Percentiles rank a stretch among this genome's conserved stretches.
phyloP scores from a whole-genome alignment of 2,329 filamentous ascomycete species.

The Trichoderma breve region DNA sequence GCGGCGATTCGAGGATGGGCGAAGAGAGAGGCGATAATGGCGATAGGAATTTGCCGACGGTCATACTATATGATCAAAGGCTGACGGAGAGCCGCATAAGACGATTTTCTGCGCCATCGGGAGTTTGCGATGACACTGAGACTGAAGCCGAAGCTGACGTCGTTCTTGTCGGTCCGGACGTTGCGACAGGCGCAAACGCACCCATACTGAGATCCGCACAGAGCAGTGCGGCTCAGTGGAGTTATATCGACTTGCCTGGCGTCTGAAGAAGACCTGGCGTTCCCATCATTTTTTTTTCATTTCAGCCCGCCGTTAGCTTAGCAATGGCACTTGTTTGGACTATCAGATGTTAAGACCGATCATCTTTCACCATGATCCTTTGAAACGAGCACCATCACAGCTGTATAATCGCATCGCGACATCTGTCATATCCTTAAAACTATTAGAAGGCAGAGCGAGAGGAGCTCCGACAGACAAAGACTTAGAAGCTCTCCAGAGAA shows the following conservation, averaged over 20 bases:
- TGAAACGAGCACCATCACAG: not conserved
- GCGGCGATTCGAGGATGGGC: not conserved
- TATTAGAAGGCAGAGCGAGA: not conserved
- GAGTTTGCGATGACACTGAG: not conserved
- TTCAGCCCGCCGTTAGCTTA: not conserved
- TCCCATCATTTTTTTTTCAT: not conserved
- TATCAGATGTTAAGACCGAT: not conserved
- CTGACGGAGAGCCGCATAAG: constrained; percentile 32
- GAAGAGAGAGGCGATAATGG: not conserved
- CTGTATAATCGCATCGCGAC: not conserved
- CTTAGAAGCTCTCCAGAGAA: no score
- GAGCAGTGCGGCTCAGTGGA: constrained; percentile 35
- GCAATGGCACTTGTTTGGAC: not conserved
- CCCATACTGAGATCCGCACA: constrained; percentile 19
- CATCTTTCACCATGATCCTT: not conserved
- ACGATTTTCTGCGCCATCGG: constrained; percentile 32
- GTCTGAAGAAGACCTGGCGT: constrained; percentile 27
- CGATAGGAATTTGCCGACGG: constrained; percentile 26
- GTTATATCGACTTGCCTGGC: constrained; percentile 38
- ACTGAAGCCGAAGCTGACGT: not conserved
- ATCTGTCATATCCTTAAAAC: not conserved
- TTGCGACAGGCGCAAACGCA: constrained; percentile 15
- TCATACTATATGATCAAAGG: constrained; percentile 41
- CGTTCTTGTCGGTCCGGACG: constrained; percentile 17
- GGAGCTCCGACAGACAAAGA: not conserved